Percentiles rank a stretch among this genome's conserved stretches.
These are phyloP conservation scores for Candida tallmaniae DNA, from an alignment of 805 yeast species.

Conservation along the genomic window DNA sequence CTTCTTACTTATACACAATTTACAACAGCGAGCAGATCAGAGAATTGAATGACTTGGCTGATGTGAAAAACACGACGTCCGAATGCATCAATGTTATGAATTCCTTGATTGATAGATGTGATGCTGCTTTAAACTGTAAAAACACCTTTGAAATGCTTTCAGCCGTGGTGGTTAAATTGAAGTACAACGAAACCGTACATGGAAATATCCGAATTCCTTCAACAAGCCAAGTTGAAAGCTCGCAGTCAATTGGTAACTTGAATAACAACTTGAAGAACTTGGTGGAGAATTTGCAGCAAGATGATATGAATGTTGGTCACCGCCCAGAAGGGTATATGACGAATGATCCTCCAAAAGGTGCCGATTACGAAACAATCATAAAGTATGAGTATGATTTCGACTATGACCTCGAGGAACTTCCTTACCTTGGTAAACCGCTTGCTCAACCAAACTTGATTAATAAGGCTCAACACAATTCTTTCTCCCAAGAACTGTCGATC, in stretches of 20 bases:
- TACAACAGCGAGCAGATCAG: slow-evolving; percentile 63
- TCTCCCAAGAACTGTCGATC: not conserved
- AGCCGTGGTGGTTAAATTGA: slow-evolving; percentile 63
- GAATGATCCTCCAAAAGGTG: slow-evolving; percentile 7
- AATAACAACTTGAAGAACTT: slow-evolving; percentile 36
- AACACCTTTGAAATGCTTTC: slow-evolving; percentile 69
- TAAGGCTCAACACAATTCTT: not conserved
- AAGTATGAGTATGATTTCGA: not conserved
- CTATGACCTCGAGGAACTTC: not conserved
- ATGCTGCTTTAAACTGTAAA: slow-evolving; percentile 69
- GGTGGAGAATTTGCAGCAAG: slow-evolving; percentile 26
- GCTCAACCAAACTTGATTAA: not conserved
- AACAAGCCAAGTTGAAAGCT: slow-evolving; percentile 16
- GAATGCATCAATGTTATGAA: slow-evolving; percentile 55
- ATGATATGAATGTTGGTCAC: slow-evolving; percentile 2
- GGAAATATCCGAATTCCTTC: slow-evolving; percentile 22
- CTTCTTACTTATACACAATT: slow-evolving; percentile 72
- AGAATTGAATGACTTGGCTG: slow-evolving; percentile 39
- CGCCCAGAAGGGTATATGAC: slow-evolving; percentile 1
- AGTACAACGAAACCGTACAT: slow-evolving; percentile 36
- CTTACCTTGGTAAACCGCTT: not conserved
- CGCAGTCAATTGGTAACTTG: slow-evolving; percentile 24
- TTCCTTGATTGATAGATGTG: slow-evolving; percentile 64
- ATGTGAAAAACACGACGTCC: slow-evolving; percentile 44
- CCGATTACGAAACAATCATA: not conserved